These are phyloP conservation scores for Rhododendron griersonianum DNA, from an alignment of 148 eudicot genomes.

Conservation along the genomic window DNA sequence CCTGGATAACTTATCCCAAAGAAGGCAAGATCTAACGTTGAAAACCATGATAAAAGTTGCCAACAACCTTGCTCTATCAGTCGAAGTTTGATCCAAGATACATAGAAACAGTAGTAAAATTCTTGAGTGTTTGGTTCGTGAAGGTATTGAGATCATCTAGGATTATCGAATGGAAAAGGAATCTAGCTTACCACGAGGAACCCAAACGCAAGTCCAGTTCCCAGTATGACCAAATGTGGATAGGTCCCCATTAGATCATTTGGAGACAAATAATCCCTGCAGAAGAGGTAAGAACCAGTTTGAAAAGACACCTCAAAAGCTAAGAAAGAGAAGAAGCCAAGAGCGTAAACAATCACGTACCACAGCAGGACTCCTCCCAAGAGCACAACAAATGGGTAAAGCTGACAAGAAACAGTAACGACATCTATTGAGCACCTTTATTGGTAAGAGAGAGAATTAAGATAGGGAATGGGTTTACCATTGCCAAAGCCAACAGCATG, in stretches of 20 bases:
- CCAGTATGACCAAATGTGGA: slow-evolving; percentile 72
- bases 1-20: background rate
- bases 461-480: slow-evolving; percentile 45
- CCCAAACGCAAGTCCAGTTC: slow-evolving; percentile 94
- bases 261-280: slow-evolving; percentile 89
- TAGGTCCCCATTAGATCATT: slow-evolving; percentile 57
- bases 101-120: background rate
- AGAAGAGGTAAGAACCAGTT: slow-evolving; percentile 9
- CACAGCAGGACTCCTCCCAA: slow-evolving; percentile 71
- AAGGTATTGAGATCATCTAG: background rate
- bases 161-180: background rate
- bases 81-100: background rate
- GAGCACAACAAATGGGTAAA: slow-evolving; percentile 76
- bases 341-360: slow-evolving; percentile 27
- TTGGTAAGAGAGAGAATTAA: background rate
- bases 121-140: background rate
- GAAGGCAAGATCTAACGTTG: background rate
- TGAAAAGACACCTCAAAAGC: background rate
- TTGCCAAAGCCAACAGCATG: slow-evolving; percentile 84
- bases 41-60: background rate
- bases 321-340: background rate
- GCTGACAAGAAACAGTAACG: slow-evolving; percentile 40
- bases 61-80: background rate
- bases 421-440: background rate
- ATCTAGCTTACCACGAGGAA: slow-evolving; percentile 75